Percentiles rank a stretch among this genome's conserved stretches.
These are phyloP conservation scores for Hypoxylon sp. DNA, from an alignment of 2,329 filamentous ascomycete species.

Conservation along the genomic window DNA sequence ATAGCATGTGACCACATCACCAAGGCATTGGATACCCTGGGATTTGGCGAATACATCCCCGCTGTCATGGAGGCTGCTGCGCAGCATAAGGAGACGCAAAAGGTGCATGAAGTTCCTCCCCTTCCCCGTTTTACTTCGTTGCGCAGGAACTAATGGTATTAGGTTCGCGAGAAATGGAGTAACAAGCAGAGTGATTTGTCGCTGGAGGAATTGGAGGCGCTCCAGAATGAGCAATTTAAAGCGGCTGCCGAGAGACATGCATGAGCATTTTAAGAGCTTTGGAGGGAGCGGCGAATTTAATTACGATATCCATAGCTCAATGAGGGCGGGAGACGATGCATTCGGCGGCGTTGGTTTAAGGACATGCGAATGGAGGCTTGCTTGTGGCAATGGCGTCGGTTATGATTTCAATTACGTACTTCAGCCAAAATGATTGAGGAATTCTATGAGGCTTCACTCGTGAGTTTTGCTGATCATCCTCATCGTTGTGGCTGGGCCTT, in stretches of 20 bases:
- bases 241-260: constrained; percentile 49
- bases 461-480: constrained; percentile 2
- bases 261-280: constrained; percentile 11
- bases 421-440: constrained; percentile 22
- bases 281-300: constrained; percentile 7
- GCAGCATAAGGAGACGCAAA: constrained; percentile 88
- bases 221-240: constrained; percentile 93
- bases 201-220: constrained; percentile 86
- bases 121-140: not conserved
- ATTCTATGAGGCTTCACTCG: too few relatives aligned
- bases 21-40: constrained; percentile 90
- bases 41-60: constrained; percentile 91
- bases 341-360: constrained; percentile 37
- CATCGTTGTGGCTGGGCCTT: not conserved
- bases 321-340: constrained; percentile 25
- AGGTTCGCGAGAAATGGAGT: constrained; percentile 96
- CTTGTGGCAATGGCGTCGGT: constrained; percentile 33
- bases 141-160: constrained; percentile 32
- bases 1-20: constrained; percentile 98
- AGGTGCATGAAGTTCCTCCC: constrained; percentile 66
- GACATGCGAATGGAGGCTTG: constrained; percentile 25
- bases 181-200: constrained; percentile 96
- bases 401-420: constrained; percentile 14
- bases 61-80: constrained; percentile 70
- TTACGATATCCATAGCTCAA: constrained; percentile 1